These are phyloP conservation scores for Neltuma alba DNA, from an alignment of 306 rosid species.

Conservation along the genomic window DNA sequence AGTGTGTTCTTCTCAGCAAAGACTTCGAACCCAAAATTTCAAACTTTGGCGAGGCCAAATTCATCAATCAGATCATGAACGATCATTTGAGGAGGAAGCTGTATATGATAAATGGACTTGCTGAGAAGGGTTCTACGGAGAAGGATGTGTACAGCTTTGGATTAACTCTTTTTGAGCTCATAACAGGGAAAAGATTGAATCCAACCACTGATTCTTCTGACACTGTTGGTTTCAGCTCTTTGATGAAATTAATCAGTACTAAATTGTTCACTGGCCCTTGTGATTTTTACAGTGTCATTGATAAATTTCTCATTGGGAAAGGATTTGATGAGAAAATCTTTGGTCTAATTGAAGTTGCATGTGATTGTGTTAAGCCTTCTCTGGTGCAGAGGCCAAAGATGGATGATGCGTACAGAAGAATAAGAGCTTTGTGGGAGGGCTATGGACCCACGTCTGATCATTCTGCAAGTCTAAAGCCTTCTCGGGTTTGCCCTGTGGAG, in stretches of 20 bases:
- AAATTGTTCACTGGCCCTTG: slow-evolving; percentile 8
- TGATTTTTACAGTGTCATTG: slow-evolving; percentile 26
- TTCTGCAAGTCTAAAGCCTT: slow-evolving; percentile 21
- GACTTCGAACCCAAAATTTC: slow-evolving; percentile 47
- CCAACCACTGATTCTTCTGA: slow-evolving; percentile 21
- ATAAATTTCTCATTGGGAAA: slow-evolving; percentile 26
- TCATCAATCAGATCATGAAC: background rate
- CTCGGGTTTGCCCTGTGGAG: slow-evolving; percentile 2
- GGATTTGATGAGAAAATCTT: slow-evolving; percentile 40
- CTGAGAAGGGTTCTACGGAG: slow-evolving; percentile 20
- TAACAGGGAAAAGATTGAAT: slow-evolving; percentile 35
- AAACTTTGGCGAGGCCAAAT: slow-evolving; percentile 36
- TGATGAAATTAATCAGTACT: slow-evolving; percentile 17
- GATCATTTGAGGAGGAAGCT: slow-evolving; percentile 17
- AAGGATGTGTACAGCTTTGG: slow-evolving; percentile 51
- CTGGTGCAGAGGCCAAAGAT: slow-evolving; percentile 39
- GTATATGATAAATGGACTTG: slow-evolving; percentile 12
- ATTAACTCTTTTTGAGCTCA: slow-evolving; percentile 42
- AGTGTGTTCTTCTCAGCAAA: slow-evolving; percentile 42
- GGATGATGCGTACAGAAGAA: slow-evolving; percentile 26
- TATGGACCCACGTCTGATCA: background rate
- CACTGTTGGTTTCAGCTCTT: background rate
- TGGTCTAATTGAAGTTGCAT: slow-evolving; percentile 29
- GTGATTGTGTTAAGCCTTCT: slow-evolving; percentile 38
- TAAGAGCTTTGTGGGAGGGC: slow-evolving; percentile 31